Percentiles rank a stretch among this genome's conserved stretches.
Evolutionary conservation across 2,329 filamentous ascomycete genomes (phyloP).

Genomic region (Fusarium sp.): DNA sequence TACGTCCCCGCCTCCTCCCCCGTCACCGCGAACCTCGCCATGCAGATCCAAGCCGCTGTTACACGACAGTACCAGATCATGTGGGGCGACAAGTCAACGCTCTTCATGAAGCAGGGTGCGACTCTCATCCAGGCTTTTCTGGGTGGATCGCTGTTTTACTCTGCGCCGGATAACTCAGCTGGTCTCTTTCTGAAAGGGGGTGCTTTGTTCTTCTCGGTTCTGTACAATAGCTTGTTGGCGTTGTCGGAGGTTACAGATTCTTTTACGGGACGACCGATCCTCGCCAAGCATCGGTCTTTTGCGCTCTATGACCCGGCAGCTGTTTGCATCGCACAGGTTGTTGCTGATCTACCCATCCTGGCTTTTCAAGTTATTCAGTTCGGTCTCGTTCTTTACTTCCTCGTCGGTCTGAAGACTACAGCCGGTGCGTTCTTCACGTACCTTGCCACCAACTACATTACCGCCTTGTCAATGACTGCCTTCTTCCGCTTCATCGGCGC

Average conservation of each 20-base stretch:
- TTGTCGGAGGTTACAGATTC: slow-evolving; percentile 74
- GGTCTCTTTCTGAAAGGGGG: slow-evolving; percentile 73
- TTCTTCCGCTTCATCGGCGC: slow-evolving; percentile 67
- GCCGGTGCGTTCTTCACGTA: slow-evolving; percentile 70
- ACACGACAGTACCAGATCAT: slow-evolving; percentile 71
- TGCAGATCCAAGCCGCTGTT: slow-evolving; percentile 66
- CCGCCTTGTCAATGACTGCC: slow-evolving; percentile 62
- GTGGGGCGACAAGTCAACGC: slow-evolving; percentile 71
- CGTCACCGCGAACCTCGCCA: slow-evolving; percentile 62
- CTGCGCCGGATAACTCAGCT: slow-evolving; percentile 64
- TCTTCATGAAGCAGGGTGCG: slow-evolving; percentile 69
- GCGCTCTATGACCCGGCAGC: slow-evolving; percentile 67
- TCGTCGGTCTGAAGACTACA: slow-evolving; percentile 63
- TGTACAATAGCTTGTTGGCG: slow-evolving; percentile 69
- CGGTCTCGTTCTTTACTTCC: slow-evolving; percentile 69
- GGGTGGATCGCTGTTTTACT: slow-evolving; percentile 73
- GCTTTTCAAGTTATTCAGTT: slow-evolving; percentile 68
- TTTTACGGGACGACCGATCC: slow-evolving; percentile 66
- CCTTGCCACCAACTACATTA: slow-evolving; percentile 54
- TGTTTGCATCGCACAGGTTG: slow-evolving; percentile 66
- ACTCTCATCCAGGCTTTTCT: slow-evolving; percentile 69
- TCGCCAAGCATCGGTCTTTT: slow-evolving; percentile 67
- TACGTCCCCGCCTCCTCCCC: slow-evolving; percentile 63
- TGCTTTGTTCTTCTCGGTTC: slow-evolving; percentile 70
- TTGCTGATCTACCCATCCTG: slow-evolving; percentile 64